Percentiles rank a stretch among this genome's conserved stretches.
phyloP scores from a whole-genome alignment of 768 basidiomycete genomes.

The Nevesoporus exiguus region DNA sequence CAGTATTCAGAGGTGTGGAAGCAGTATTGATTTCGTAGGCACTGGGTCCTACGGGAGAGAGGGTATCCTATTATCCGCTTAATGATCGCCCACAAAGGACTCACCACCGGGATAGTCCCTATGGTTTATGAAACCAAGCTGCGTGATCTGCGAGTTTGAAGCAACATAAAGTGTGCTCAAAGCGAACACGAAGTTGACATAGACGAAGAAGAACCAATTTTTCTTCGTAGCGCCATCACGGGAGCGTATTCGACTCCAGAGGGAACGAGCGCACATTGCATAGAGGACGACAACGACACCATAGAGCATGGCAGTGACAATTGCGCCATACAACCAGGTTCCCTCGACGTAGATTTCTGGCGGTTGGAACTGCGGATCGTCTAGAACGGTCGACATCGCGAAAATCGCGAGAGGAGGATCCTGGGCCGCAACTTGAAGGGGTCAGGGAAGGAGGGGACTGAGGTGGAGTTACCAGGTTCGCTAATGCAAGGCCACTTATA shows the following conservation, averaged over 20 bases:
- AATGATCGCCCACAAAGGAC: background rate
- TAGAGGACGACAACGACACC: slow-evolving; percentile 27
- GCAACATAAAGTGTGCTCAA: slow-evolving; percentile 28
- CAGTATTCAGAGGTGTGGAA: slow-evolving; percentile 25
- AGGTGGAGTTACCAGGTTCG: background rate
- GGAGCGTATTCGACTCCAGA: slow-evolving; percentile 23
- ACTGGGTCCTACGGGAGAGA: slow-evolving; percentile 19
- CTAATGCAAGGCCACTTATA: slow-evolving; percentile 2
- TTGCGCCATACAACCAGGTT: slow-evolving; percentile 30
- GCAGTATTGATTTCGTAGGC: slow-evolving; percentile 23
- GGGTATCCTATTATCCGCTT: no score
- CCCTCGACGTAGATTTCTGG: slow-evolving; percentile 23
- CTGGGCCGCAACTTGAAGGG: background rate
- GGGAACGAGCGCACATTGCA: slow-evolving; percentile 25
- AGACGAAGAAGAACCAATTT: slow-evolving; percentile 29
- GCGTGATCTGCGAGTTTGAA: slow-evolving; percentile 24
- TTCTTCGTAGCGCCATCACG: slow-evolving; percentile 7
- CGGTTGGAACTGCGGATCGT: slow-evolving; percentile 9
- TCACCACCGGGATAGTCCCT: slow-evolving; percentile 32
- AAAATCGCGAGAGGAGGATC: background rate
- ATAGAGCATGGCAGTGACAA: slow-evolving; percentile 27
- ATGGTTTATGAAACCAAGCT: slow-evolving; percentile 30
- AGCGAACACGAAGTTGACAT: slow-evolving; percentile 28
- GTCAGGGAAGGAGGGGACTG: slow-evolving; percentile 5
- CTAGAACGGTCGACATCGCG: slow-evolving; percentile 15